phyloP scores from a whole-genome alignment of 257 asterid species.

The Thymus mandschuricus region DNA sequence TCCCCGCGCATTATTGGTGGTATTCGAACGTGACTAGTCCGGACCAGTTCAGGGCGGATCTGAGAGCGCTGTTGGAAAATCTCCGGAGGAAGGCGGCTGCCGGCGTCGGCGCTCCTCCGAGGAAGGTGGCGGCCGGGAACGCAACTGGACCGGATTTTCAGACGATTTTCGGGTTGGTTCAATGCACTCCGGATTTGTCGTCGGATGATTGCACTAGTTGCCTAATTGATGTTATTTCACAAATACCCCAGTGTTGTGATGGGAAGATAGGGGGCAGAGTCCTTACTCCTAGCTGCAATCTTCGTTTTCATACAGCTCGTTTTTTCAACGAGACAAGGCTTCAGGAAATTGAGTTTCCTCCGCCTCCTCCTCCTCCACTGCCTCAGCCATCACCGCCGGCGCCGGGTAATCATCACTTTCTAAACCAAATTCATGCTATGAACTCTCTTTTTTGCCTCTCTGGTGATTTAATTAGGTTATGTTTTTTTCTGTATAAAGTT shows the following conservation, averaged over 20 bases:
- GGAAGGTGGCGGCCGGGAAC: conserved; percentile 37
- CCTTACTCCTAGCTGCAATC: conserved; percentile 36
- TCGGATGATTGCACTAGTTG: conserved; percentile 30
- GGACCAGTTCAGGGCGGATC: neutral
- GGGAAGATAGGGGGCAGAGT: conserved; percentile 26
- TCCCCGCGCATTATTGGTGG: neutral
- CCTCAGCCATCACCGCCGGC: neutral
- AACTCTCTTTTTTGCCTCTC: too few relatives aligned
- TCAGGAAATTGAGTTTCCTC: neutral
- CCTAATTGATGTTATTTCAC: conserved; percentile 1
- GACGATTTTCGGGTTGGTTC: conserved; percentile 21
- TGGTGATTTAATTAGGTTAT: too few relatives aligned
- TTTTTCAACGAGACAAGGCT: conserved; percentile 31
- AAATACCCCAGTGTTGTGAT: neutral
- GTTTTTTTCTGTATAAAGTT: too few relatives aligned
- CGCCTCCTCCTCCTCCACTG: neutral
- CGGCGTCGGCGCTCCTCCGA: conserved; percentile 34
- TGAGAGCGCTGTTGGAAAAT: conserved; percentile 19
- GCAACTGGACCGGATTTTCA: conserved; percentile 20
- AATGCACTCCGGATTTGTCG: conserved; percentile 47
- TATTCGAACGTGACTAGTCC: conserved; percentile 5
- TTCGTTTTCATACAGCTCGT: conserved; percentile 32
- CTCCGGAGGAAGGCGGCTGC: conserved; percentile 30
- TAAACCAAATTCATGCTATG: too few relatives aligned
- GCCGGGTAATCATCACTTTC: conserved; percentile 13